A percentile compares a stretch with the other conserved stretches of the same genome.
These are phyloP conservation scores for Jamesozyma gamospora DNA, from an alignment of 805 yeast species.

Conservation along the genomic window DNA sequence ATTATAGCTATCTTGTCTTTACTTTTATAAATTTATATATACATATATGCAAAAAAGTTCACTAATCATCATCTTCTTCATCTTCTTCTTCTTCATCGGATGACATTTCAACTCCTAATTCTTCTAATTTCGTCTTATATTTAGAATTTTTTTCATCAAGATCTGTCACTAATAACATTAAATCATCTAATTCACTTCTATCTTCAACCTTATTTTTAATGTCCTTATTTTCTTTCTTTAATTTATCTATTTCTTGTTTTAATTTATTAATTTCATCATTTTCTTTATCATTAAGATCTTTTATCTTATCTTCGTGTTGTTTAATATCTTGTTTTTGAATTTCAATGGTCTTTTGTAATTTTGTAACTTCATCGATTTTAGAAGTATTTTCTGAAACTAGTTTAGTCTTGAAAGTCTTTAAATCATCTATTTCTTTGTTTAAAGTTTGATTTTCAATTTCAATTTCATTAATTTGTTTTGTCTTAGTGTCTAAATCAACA, in stretches of 20 bases:
- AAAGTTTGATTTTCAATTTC: not conserved
- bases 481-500: not conserved
- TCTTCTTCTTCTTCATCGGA: constrained; percentile 65
- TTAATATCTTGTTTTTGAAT: not conserved
- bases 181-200: constrained; percentile 42
- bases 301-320: not conserved
- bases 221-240: constrained; percentile 6
- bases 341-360: not conserved
- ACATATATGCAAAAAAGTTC: not conserved
- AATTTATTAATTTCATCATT: constrained; percentile 4
- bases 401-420: not conserved
- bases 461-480: not conserved
- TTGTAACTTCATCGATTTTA: not conserved
- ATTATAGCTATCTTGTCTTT: too few relatives aligned
- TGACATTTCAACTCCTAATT: constrained; percentile 50
- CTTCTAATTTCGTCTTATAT: constrained; percentile 44
- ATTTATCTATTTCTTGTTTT: not conserved
- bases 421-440: constrained; percentile 1
- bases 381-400: not conserved
- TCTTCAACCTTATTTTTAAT: constrained; percentile 9
- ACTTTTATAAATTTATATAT: not conserved
- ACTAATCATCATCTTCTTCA: constrained; percentile 47
- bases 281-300: not conserved
- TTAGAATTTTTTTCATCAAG: constrained; percentile 56
- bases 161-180: constrained; percentile 67